phyloP scores from a whole-genome alignment of 2,329 filamentous ascomycete species.

The Sordariomycetes sp. region DNA sequence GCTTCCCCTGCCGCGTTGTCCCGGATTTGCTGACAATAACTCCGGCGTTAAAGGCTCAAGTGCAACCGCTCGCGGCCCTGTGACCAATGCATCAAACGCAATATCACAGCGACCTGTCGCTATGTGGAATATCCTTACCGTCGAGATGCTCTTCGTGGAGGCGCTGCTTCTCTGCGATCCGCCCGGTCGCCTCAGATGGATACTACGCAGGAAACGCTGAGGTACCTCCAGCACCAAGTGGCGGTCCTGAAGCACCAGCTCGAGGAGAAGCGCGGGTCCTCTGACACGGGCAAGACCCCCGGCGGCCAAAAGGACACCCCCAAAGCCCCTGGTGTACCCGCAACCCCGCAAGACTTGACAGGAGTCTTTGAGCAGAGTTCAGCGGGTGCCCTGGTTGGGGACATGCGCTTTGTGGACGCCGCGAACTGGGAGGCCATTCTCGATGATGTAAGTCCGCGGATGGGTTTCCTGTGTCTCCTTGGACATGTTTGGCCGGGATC shows the following conservation, averaged over 20 bases:
- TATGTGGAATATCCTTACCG: constrained; percentile 14
- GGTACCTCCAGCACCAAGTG: constrained; percentile 4
- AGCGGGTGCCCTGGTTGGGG: constrained; percentile 11
- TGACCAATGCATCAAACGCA: constrained; percentile 19
- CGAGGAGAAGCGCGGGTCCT: not conserved
- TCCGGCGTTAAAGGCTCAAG: constrained; percentile 14
- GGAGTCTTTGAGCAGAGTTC: constrained; percentile 6
- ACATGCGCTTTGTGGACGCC: constrained; percentile 16
- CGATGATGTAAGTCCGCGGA: constrained; percentile 13
- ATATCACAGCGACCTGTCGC: constrained; percentile 13
- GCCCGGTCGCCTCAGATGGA: constrained; percentile 3
- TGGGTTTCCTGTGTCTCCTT: not conserved
- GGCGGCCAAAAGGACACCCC: not conserved
- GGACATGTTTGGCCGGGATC: not conserved
- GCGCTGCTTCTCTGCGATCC: constrained; percentile 4
- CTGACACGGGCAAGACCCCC: not conserved
- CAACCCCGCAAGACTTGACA: constrained; percentile 6
- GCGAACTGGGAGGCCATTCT: constrained; percentile 20
- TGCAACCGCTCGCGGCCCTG: constrained; percentile 20
- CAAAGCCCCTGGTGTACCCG: constrained; percentile 1
- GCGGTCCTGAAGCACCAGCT: constrained; percentile 4
- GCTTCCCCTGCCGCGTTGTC: not conserved
- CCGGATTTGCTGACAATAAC: not conserved
- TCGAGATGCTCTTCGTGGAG: constrained; percentile 11
- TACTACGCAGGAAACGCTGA: constrained; percentile 2